phyloP scores from a whole-genome alignment of 148 eudicot species.

The Salicornia ramosissima region DNA sequence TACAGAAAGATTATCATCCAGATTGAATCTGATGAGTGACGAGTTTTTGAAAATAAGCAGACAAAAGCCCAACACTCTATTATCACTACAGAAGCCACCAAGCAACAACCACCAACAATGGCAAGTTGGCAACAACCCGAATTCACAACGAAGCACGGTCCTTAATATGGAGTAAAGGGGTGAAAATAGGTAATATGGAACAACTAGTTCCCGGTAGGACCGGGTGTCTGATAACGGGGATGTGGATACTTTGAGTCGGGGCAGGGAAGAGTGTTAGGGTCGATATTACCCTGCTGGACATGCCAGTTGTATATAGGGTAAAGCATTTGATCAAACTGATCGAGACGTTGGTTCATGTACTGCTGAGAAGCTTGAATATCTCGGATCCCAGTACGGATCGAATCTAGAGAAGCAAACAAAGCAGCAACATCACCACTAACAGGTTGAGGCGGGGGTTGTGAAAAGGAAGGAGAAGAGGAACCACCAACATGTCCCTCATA shows the following conservation, averaged over 20 bases:
- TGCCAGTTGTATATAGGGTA: constrained; percentile 5
- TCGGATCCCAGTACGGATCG: neutral
- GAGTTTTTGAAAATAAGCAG: neutral
- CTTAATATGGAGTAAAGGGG: neutral
- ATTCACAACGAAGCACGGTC: neutral
- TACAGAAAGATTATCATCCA: neutral
- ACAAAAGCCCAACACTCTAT: neutral
- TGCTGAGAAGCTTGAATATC: neutral
- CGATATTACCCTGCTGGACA: constrained; percentile 4
- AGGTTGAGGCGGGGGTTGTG: neutral
- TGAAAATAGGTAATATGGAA: too few species aligned
- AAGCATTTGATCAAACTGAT: constrained; percentile 9
- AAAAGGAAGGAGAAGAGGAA: neutral
- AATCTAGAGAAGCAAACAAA: neutral
- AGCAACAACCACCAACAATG: too few species aligned
- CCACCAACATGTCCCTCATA: neutral
- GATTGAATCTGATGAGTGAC: neutral
- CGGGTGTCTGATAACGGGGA: neutral
- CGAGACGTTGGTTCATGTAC: constrained; percentile 10
- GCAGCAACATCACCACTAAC: neutral
- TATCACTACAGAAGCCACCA: too few species aligned
- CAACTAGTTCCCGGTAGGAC: neutral
- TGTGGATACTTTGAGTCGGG: constrained; percentile 1
- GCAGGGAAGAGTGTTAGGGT: constrained; percentile 2
- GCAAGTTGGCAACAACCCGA: too few species aligned